Evolutionary conservation across 768 basidiomycete genomes (phyloP), one percentile per base, ranked within the genome.

Genomic region (Naganishia kalamii): DNA sequence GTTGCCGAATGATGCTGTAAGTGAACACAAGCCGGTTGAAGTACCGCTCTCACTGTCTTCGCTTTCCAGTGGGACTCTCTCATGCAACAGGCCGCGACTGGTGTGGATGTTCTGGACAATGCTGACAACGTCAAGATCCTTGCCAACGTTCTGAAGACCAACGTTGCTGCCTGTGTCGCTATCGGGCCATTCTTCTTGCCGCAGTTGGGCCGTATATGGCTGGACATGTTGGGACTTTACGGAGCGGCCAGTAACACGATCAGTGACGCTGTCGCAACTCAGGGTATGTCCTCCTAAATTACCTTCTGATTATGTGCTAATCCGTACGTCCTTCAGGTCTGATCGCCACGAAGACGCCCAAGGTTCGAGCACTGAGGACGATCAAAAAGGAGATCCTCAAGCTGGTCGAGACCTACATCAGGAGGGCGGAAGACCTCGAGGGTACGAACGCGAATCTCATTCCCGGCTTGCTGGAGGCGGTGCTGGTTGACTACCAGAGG

Each of bases 361-460:
- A 96, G 82, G 86, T 98, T 70, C 86, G 96, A 65, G 87, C 90
- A 68, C 80, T 98, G 60, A 84, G 96, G 67, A 97, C 94, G 3
- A 93, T 99, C 71, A 98, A 98, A 82, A 98, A 98, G 80, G 96
- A 99, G 78, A 91, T 98, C 49, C 79, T 99, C 69, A 93, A 92
- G 81, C 80, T 97, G 60, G 93, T 98, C 85, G 96, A 99, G 78
- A 96, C 90, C 0, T 98, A 97, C 78, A 88, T 98, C 78, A 89
- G 87, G 80, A 93, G 92, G 80, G 92, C 96, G 12, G 96, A 97
- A 78, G 94, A 99, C 73, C 83, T 96, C 35, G 94, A 98, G 57
- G 85, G 88, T 13, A 90, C 97, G 57, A 97, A 94, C 77, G 81
- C 77, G 70, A 92, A 87, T 73, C 87, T 98, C 74, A 93, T 98